These are phyloP conservation scores for Saprolegnia parasitica DNA, from an alignment of 352 stramenopile species.

Conservation along the genomic window DNA sequence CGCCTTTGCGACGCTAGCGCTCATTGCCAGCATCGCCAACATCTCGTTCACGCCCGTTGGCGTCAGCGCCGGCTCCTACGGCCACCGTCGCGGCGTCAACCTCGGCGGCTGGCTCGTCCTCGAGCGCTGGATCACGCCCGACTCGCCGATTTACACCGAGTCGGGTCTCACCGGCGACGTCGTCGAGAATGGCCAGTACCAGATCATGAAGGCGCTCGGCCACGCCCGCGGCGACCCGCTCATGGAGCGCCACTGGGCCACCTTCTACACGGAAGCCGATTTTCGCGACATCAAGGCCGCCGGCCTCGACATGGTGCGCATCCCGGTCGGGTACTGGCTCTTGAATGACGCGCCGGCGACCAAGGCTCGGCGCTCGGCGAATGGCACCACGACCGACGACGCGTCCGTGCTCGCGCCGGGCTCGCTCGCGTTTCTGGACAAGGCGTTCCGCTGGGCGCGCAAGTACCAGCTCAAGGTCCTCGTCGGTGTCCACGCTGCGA, in stretches of 20 bases:
- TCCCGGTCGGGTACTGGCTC: slow-evolving; percentile 31
- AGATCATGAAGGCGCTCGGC: slow-evolving; percentile 22
- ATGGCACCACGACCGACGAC: slow-evolving; percentile 9
- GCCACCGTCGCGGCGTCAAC: slow-evolving; percentile 34
- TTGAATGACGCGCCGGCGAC: background rate
- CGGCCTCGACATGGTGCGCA: slow-evolving; percentile 33
- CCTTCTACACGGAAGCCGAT: slow-evolving; percentile 25
- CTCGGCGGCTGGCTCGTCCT: slow-evolving; percentile 38
- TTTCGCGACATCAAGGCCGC: slow-evolving; percentile 21
- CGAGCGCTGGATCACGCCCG: slow-evolving; percentile 38
- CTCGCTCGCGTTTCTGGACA: slow-evolving; percentile 34
- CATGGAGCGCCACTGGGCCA: slow-evolving; percentile 4
- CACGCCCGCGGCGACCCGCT: slow-evolving; percentile 9
- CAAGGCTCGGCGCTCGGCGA: background rate
- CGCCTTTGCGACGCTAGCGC: background rate
- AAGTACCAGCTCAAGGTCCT: slow-evolving; percentile 33
- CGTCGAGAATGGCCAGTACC: slow-evolving; percentile 29
- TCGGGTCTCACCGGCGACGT: slow-evolving; percentile 7
- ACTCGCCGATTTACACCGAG: slow-evolving; percentile 32
- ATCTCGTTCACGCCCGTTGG: background rate
- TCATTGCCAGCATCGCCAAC: background rate
- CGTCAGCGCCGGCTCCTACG: background rate
- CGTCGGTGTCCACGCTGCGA: slow-evolving; percentile 24
- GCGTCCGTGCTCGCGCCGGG: slow-evolving; percentile 18
- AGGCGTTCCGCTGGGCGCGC: slow-evolving; percentile 38